Evolutionary conservation across 768 basidiomycete genomes (phyloP), one percentile per base, ranked within the genome.

Genomic region (Multifurca ochricompacta): DNA sequence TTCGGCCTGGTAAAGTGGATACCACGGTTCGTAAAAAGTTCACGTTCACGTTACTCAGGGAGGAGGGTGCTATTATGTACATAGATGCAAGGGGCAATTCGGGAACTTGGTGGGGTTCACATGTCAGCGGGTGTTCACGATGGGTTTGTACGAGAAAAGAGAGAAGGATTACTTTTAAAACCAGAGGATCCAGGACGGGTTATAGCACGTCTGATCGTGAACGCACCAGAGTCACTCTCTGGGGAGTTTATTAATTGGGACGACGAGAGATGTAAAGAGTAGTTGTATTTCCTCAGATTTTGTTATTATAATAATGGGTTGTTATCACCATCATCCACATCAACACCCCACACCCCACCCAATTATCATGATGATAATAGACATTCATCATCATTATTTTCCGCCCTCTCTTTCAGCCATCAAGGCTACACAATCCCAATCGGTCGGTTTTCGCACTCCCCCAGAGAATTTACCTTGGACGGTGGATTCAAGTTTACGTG

Each of bases 1-100:
- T 96, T 2, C 80, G 92, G 3, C 94, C 94, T 0, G 94, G 94
- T 13, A 83, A 84, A 69, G 91, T 96, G 25, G 83, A 94, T 57
- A 94, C 91, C 7, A 71, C 69, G 25, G 91, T 90, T 66, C 60
- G 79, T 75, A n/a, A n/a, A 49, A 39, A 19, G 32, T 11, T 49
- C n/a, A 27, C 42, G 19, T 45, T 39, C 21, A 34, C 51, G 58
- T n/a, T n/a, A n/a, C n/a, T n/a, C n/a, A n/a, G n/a, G n/a, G n/a
- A n/a, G n/a, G n/a, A n/a, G n/a, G n/a, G n/a, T n/a, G 43, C 43
- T 40, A 25, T 39, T 49, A 7, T 11, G 32, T 18, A 19, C 16
- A 30, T 61, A 91, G 87, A 91, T 91, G 90, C 89, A 90, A 74
- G 62, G 65, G 27, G 59, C 58, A 1, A 57, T 91, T 32, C 74